Base-by-base conservation (phyloP, 2,329 filamentous ascomycete genomes). In the Zymoseptoria crescenta region DNA sequence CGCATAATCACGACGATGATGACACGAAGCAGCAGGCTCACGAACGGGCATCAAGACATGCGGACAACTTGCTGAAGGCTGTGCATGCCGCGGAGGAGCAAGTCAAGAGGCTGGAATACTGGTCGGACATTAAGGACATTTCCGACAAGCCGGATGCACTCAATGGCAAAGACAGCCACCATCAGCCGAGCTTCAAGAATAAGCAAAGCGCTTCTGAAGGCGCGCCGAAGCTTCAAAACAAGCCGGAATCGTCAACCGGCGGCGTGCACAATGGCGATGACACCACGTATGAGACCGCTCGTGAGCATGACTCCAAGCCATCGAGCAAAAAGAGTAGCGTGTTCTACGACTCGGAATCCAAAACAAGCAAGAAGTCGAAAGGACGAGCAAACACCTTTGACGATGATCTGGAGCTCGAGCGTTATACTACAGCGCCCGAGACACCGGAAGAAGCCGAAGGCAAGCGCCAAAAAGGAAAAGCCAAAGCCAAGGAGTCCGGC, bases 91-190 rank as follows among this genome's bases (percentile, higher is more conserved):
- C 90, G 1, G 88, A 93, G 63, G 85, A 87, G 66, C 89, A 96
- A 69, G 87, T 96, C 54, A 86, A 86, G 59, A 86, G 82, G 60
- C 77, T 96, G 6, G 90, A 95, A 55, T 95, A 91, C 71, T 96
- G 93, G 87, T 92, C 88, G 69, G 89, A 96, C 70, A 75, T 79
- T 56, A 75, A 79, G 49, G 75, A 72, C 49, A 68, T 80, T 35
- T 70, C 70, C 16, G 61, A 61, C 20, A 35, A 59, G 10, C 48
- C 61, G 20, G 48, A 70, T n/a, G 55, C 54, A 20, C 27, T 54
- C 29, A 59, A 62, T 27, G 55, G 50, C 13, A 57, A 59, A 21
- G 57, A 56, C 20, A 48, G 45, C 10, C 63, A 65, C 41, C 54
- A 52, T 28, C 55, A 62, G 54, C 61, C 63, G n/a, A 63, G 63